Conservation (phyloP, 306 rosid species). For the Pyrus betulifolia region DNA sequence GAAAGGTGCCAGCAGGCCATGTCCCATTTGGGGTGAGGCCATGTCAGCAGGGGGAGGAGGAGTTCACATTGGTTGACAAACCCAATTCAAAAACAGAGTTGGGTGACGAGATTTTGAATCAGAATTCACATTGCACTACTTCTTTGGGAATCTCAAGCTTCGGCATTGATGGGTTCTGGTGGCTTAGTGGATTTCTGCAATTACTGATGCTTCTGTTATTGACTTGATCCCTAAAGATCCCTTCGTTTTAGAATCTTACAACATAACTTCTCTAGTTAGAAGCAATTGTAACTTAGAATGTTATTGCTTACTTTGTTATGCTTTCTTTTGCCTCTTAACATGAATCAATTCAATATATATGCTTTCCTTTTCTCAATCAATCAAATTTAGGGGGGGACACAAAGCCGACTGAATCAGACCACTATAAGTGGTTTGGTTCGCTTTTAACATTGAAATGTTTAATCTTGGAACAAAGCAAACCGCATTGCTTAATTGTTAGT, state of each 20-base stretch:
- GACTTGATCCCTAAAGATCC: constrained; percentile 12
- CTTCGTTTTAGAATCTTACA: constrained; percentile 1
- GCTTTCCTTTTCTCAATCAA: background rate
- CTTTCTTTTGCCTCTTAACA: background rate
- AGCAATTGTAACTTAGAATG: constrained; percentile 17
- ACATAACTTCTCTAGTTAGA: constrained; percentile 17
- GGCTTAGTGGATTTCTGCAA: constrained; percentile 24
- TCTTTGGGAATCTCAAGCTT: constrained; percentile 41
- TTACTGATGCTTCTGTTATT: constrained; percentile 25
- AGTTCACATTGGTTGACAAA: constrained; percentile 29
- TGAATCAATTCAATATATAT: background rate
- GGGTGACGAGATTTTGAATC: constrained; percentile 15
- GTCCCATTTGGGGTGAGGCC: constrained; percentile 72
- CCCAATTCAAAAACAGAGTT: constrained; percentile 22
- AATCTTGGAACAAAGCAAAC: no score
- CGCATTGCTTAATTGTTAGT: background rate
- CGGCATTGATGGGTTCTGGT: constrained; percentile 36
- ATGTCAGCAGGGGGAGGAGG: constrained; percentile 40
- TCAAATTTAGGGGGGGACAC: background rate
- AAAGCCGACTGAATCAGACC: background rate
- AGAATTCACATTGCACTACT: constrained; percentile 19
- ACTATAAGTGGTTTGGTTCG: background rate
- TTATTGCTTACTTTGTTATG: background rate
- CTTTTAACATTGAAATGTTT: background rate
- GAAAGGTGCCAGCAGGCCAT: constrained; percentile 27